Conservation (phyloP, 2,329 filamentous ascomycete genomes). For the Pseudodiploospora longispora region DNA sequence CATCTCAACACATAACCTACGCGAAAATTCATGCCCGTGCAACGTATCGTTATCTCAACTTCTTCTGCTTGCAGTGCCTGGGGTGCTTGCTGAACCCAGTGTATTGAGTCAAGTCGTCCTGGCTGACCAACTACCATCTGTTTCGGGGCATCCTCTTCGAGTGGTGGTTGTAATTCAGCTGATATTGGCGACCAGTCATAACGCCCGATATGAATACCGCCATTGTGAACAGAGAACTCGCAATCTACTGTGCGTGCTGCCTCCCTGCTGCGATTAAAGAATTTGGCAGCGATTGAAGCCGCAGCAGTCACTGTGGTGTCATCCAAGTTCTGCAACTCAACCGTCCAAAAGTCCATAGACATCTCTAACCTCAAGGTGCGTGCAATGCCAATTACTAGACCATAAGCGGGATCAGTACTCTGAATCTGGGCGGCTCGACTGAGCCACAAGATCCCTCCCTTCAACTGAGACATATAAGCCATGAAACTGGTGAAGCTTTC, state of each 20-base stretch:
- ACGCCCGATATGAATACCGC: not conserved
- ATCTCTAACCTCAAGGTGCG: conserved; percentile 1
- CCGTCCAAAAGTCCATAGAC: not conserved
- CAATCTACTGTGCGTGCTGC: not conserved
- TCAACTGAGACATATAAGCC: not conserved
- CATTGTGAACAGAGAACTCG: not conserved
- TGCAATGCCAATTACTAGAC: not conserved
- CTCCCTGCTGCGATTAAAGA: not conserved
- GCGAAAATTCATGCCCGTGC: conserved; percentile 5
- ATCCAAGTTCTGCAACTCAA: not conserved
- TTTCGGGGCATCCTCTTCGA: not conserved
- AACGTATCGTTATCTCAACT: conserved; percentile 2
- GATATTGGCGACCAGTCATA: not conserved
- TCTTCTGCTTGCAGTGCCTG: not conserved
- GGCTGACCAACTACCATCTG: not conserved
- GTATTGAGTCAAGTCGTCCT: not conserved
- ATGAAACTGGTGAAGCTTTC: not conserved
- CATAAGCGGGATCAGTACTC: not conserved
- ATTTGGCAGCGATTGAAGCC: not conserved
- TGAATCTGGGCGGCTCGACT: not conserved
- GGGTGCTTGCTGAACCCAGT: not conserved
- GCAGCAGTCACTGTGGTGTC: not conserved
- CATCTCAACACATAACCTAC: not conserved
- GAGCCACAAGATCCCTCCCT: not conserved
- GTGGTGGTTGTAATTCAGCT: not conserved